These are phyloP conservation scores for Fragaria iinumae DNA, from an alignment of 306 rosid genomes.

Conservation along the genomic window DNA sequence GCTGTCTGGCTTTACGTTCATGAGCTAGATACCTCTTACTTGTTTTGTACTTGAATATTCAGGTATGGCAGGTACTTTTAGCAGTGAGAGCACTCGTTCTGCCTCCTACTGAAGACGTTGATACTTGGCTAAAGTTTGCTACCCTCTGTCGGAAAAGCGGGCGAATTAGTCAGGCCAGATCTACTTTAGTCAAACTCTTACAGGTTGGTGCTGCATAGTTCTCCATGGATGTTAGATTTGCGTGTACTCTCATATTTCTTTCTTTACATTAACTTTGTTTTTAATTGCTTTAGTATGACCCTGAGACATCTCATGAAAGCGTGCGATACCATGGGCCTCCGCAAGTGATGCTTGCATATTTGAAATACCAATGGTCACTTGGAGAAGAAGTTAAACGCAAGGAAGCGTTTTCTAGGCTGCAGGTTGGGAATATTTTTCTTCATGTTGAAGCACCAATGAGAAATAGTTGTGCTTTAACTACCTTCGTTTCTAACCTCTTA, in stretches of 20 bases:
- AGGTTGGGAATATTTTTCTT: constrained; percentile 48
- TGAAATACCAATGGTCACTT: constrained; percentile 90
- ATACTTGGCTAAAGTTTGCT: constrained; percentile 95
- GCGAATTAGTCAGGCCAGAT: constrained; percentile 84
- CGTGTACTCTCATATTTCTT: constrained; percentile 13
- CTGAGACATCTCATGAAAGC: constrained; percentile 76
- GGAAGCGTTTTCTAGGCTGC: constrained; percentile 90
- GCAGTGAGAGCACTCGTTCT: constrained; percentile 87
- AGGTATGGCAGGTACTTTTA: constrained; percentile 92
- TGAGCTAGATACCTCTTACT: constrained; percentile 16
- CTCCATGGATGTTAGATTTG: constrained; percentile 22
- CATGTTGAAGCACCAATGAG: constrained; percentile 5
- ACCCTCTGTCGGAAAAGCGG: constrained; percentile 83
- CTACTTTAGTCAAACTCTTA: constrained; percentile 85
- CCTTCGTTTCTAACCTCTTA: constrained; percentile 16
- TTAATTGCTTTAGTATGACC: constrained; percentile 63
- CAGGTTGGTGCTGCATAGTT: constrained; percentile 58
- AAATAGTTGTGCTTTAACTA: constrained; percentile 15
- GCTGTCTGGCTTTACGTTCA: not conserved
- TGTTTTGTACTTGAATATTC: constrained; percentile 27
- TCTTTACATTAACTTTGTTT: constrained; percentile 11
- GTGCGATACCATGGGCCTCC: constrained; percentile 81
- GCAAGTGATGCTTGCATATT: constrained; percentile 90
- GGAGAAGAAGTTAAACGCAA: constrained; percentile 95
- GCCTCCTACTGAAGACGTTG: constrained; percentile 88